Conservation (phyloP, 768 basidiomycete species). For the Tylopilus balloui region DNA sequence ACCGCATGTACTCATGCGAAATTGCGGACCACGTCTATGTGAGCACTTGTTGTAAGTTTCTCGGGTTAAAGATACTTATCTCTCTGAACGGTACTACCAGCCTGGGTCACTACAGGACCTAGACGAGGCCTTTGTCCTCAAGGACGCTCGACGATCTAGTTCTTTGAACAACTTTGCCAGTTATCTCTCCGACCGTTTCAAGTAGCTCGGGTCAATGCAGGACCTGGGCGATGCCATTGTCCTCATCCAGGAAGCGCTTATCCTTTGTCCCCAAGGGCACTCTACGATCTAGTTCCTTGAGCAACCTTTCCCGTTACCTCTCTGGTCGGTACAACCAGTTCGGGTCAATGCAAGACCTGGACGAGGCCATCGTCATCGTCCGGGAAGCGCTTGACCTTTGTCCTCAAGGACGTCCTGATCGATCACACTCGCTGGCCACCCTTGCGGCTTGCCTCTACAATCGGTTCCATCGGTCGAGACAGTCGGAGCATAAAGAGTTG, state of each 20-base stretch:
- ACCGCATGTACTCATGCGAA: too few species aligned
- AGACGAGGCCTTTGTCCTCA: too few species aligned
- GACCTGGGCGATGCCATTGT: neutral
- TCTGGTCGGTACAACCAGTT: neutral
- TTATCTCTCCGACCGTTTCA: too few species aligned
- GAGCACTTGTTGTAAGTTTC: too few species aligned
- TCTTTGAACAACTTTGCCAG: too few species aligned
- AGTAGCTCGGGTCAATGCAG: too few species aligned
- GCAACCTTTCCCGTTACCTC: neutral
- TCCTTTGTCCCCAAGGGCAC: neutral
- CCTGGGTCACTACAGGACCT: too few species aligned
- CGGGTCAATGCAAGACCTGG: neutral
- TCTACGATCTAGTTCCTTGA: neutral
- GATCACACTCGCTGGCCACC: neutral
- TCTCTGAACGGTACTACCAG: too few species aligned
- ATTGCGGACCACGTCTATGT: too few species aligned
- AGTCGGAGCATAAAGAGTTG: too few species aligned
- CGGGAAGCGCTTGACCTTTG: neutral
- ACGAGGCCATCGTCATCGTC: neutral
- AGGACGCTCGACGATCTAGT: too few species aligned
- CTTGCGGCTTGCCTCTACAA: neutral
- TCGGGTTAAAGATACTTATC: too few species aligned
- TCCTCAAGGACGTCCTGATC: neutral
- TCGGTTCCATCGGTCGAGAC: neutral
- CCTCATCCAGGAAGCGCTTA: neutral